Evolutionary conservation across 139 green algal genomes (phyloP).

Genomic region (Eudorina sp.): DNA sequence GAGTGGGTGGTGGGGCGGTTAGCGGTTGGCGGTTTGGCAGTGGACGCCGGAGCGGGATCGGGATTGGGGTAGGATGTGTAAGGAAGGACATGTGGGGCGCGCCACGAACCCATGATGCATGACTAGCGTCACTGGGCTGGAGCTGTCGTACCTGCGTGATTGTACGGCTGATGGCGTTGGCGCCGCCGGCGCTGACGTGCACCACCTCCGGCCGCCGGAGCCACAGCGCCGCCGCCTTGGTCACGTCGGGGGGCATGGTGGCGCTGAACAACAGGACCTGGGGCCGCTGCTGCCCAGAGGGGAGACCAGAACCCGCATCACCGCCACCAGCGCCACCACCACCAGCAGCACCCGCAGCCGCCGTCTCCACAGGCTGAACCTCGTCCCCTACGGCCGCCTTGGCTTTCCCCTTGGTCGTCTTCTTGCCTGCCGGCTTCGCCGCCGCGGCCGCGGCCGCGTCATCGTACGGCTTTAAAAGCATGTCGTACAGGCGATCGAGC

Average conservation of each 20-base stretch:
- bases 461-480: conserved; percentile 62
- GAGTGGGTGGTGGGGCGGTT: not conserved
- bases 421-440: not conserved
- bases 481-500: conserved; percentile 70
- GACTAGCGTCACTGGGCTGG: not conserved
- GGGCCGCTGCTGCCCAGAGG: not conserved
- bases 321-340: not conserved
- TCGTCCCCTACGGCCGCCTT: not conserved
- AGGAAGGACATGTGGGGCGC: not conserved
- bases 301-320: no score
- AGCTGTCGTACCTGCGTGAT: conserved; percentile 84
- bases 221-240: conserved; percentile 69
- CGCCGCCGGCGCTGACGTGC: conserved; percentile 22
- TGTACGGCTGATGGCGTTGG: conserved; percentile 75
- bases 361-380: not conserved
- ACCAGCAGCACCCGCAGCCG: not conserved
- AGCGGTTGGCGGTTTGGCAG: no score
- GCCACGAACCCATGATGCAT: no score
- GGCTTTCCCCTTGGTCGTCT: not conserved
- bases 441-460: not conserved
- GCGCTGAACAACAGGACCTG: conserved; percentile 91
- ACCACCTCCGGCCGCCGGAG: conserved; percentile 56
- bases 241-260: conserved; percentile 78
- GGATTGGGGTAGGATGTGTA: not conserved
- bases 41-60: conserved; percentile 1